Evolutionary conservation across 371 early-diverging fungal genomes (phyloP).

Genomic region (Thermomucor indicae-seudaticae): DNA sequence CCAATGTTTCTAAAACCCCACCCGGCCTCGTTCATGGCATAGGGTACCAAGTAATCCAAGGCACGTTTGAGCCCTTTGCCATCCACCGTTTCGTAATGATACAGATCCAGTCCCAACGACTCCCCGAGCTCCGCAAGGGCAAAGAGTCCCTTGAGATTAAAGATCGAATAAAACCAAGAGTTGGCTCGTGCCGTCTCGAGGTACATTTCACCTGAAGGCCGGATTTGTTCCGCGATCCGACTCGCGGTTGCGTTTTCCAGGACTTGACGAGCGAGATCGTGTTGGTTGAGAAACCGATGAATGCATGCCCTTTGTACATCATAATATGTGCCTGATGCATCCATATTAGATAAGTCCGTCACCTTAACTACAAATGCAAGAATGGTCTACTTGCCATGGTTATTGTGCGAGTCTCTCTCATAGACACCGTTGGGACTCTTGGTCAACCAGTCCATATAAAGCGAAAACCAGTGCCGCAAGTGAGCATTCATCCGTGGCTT

Average conservation of each 20-base stretch:
- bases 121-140: constrained; percentile 26
- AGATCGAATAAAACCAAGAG: constrained; percentile 41
- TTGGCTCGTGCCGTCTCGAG: constrained; percentile 29
- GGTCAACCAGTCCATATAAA: constrained; percentile 46
- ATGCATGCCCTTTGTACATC: constrained; percentile 43
- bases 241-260: constrained; percentile 18
- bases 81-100: constrained; percentile 23
- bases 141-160: constrained; percentile 39
- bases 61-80: constrained; percentile 40
- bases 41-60: constrained; percentile 45
- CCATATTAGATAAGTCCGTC: not conserved
- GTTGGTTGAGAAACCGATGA: constrained; percentile 30
- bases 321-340: constrained; percentile 21
- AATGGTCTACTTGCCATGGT: constrained; percentile 44
- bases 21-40: constrained; percentile 29
- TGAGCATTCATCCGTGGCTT: constrained; percentile 21
- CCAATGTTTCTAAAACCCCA: constrained; percentile 38
- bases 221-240: constrained; percentile 31
- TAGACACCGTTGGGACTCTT: constrained; percentile 34
- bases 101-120: constrained; percentile 28
- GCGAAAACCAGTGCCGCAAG: constrained; percentile 38
- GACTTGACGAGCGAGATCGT: constrained; percentile 18
- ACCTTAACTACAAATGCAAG: too few relatives aligned
- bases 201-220: constrained; percentile 25
- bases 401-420: constrained; percentile 37